Conservation (phyloP, 306 rosid species). For the Rosa rugosa region DNA sequence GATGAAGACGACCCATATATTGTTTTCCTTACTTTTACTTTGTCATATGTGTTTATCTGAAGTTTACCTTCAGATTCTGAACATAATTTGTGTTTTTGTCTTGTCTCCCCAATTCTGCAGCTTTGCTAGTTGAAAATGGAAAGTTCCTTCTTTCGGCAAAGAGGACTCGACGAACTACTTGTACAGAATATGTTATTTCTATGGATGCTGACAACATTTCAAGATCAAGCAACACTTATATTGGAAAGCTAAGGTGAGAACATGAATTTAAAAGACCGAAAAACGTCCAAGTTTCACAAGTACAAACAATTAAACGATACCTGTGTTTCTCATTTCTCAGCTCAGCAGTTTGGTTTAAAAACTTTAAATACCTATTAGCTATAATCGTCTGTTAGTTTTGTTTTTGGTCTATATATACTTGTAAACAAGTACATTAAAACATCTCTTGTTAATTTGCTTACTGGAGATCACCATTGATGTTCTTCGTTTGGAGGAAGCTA, state of each 20-base stretch:
- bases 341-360: neutral
- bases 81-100: neutral
- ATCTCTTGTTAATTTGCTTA: neutral
- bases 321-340: neutral
- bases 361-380: neutral
- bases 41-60: neutral
- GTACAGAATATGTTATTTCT: slow-evolving; percentile 88
- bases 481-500: neutral
- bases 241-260: slow-evolving; percentile 76
- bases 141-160: slow-evolving; percentile 92
- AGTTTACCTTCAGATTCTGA: neutral
- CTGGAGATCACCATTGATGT: neutral
- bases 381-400: neutral
- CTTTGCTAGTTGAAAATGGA: slow-evolving; percentile 84
- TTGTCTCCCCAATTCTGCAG: slow-evolving; percentile 35
- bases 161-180: slow-evolving; percentile 82
- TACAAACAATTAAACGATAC: neutral
- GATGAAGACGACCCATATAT: neutral
- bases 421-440: neutral
- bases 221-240: slow-evolving; percentile 84
- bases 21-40: neutral
- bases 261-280: neutral
- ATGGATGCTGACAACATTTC: slow-evolving; percentile 88
- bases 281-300: too few relatives aligned
- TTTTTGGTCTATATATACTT: neutral